phyloP scores from a whole-genome alignment of 768 basidiomycete species.

The Suillus occidentalis region DNA sequence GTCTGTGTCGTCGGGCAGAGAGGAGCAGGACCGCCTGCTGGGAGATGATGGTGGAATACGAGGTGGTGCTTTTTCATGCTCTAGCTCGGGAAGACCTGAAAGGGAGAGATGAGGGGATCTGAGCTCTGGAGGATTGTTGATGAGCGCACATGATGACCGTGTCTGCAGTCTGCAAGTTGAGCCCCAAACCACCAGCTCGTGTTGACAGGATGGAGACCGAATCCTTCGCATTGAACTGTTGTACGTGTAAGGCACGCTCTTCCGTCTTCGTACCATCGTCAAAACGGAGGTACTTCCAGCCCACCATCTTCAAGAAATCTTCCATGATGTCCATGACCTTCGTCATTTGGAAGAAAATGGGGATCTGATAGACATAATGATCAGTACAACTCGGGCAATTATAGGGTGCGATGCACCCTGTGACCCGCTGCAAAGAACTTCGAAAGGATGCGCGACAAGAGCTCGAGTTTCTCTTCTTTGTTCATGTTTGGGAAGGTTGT shows the following conservation, averaged over 20 bases:
- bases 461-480: slow-evolving; percentile 99
- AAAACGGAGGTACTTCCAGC: slow-evolving; percentile 86
- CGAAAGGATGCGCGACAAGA: slow-evolving; percentile 87
- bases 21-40: slow-evolving; percentile 26
- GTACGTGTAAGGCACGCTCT: slow-evolving; percentile 85
- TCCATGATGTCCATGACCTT: slow-evolving; percentile 99
- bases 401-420: slow-evolving; percentile 51
- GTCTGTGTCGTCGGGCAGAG: slow-evolving; percentile 29
- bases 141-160: neutral
- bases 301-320: slow-evolving; percentile 87
- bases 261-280: slow-evolving; percentile 97
- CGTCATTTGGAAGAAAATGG: slow-evolving; percentile 99
- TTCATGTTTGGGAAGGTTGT: slow-evolving; percentile 98
- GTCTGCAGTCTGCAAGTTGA: slow-evolving; percentile 48
- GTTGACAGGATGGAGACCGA: slow-evolving; percentile 95
- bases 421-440: slow-evolving; percentile 93
- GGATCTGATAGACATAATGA: slow-evolving; percentile 51
- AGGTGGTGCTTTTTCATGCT: no score
- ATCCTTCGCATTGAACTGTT: slow-evolving; percentile 83
- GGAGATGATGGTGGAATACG: no score
- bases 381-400: neutral
- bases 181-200: slow-evolving; percentile 87
- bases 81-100: no score
- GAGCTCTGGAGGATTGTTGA: slow-evolving; percentile 20
- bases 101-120: slow-evolving; percentile 32